Base-by-base conservation (phyloP, 345 rosid species). In the Pistacia integerrima region DNA sequence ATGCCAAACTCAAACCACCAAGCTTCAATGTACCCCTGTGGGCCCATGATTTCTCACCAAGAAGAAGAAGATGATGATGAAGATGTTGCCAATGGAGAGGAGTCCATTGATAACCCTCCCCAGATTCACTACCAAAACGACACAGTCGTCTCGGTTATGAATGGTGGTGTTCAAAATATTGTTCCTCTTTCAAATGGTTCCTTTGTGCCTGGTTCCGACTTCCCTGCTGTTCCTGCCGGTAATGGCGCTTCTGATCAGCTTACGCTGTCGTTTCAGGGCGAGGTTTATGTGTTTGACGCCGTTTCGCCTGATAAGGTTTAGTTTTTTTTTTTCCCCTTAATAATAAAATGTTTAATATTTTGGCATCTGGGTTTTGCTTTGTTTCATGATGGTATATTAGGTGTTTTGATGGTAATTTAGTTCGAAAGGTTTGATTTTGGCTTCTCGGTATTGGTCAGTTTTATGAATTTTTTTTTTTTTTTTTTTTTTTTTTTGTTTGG, bases 201-300 rank as follows among this genome's bases (percentile, higher is more conserved):
- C 64, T 77, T 68, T 25, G 70, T 68, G 36, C 54, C 66, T 11
- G 82, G 82, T 12, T 56, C 77, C 11, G 78, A 75, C 66, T 75
- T 72, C 17, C 20, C n/a, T 60, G 5, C 75, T 4, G 30, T 54
- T 5, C 70, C 61, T 76, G 16, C 78, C 49, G 78, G 65, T 13
- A 73, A 78, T 79, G 76, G 68, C 13, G 56, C 51, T 36, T 60
- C 70, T 49, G 85, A 83, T 73, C 85, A 86, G 76, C 84, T 86
- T 20, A 82, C 89, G 6, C 83, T 86, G 49, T 79, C 89, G 28
- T 86, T 86, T 75, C 87, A 84, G 72, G 89, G 89, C 49, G 85
- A 86, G 81, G 89, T 86, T 20, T 86, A 80, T 69, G 89, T 82
- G 12, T 86, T 86, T 61, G 85, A 83, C 57, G 83, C 82, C n/a